Percentiles rank a stretch among this genome's conserved stretches.
Conservation (phyloP, 2,329 filamentous ascomycete species). For the Metarhizium humberi region DNA sequence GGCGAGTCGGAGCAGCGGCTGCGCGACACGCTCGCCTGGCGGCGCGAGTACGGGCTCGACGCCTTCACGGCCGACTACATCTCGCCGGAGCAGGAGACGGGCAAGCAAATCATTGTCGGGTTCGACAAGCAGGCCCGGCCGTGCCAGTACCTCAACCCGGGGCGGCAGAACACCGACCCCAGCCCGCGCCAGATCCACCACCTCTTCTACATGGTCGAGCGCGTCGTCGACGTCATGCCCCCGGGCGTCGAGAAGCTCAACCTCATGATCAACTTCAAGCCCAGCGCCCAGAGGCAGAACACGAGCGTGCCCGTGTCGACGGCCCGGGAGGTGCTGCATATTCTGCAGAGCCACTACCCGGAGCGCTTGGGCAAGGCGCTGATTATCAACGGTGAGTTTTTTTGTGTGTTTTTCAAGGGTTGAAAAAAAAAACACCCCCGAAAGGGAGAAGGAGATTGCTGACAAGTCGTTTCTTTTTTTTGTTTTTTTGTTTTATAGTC, state of each 20-base stretch:
- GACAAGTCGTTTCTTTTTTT: neutral
- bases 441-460: neutral
- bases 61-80: constrained; percentile 79
- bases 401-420: too few species aligned
- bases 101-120: constrained; percentile 84
- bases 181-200: constrained; percentile 85
- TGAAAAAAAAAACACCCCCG: neutral
- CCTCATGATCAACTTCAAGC: constrained; percentile 86
- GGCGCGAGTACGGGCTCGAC: constrained; percentile 79
- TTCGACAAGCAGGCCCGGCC: constrained; percentile 81
- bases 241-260: constrained; percentile 79
- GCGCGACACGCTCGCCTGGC: constrained; percentile 74
- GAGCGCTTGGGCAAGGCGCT: constrained; percentile 83
- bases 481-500: constrained; percentile 42
- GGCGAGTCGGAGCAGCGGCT: constrained; percentile 70
- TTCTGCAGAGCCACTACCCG: constrained; percentile 92
- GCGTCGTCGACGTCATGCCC: constrained; percentile 78
- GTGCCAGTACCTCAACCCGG: constrained; percentile 84
- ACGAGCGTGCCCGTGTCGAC: constrained; percentile 63
- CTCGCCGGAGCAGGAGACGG: constrained; percentile 88
- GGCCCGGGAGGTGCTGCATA: constrained; percentile 75
- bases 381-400: constrained; percentile 65
- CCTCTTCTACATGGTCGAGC: constrained; percentile 91
- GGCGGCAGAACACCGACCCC: constrained; percentile 83
- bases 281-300: constrained; percentile 64